A percentile compares a stretch with the other conserved stretches of the same genome.
These are phyloP conservation scores for Lagenaria siceraria DNA, from an alignment of 306 rosid genomes.

Conservation along the genomic window DNA sequence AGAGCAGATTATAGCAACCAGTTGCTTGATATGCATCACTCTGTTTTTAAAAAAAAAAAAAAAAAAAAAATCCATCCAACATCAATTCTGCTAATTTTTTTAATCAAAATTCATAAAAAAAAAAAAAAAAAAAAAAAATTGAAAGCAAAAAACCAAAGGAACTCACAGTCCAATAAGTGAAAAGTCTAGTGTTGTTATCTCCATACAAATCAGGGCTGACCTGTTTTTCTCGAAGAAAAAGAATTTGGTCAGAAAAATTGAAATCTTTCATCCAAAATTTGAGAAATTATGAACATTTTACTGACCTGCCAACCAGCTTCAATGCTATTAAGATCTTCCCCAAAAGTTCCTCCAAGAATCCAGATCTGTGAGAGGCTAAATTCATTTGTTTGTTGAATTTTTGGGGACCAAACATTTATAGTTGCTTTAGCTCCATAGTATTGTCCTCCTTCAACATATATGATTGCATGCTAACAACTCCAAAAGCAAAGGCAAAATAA, in stretches of 20 bases:
- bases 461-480: constrained; percentile 72
- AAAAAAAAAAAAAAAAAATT: no score
- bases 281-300: not conserved
- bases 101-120: not conserved
- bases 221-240: constrained; percentile 27
- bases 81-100: not conserved
- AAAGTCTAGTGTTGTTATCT: constrained; percentile 82
- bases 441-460: constrained; percentile 82
- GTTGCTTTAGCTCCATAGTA: constrained; percentile 92
- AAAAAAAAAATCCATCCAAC: not conserved
- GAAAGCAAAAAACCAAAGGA: not conserved
- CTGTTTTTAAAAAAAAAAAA: constrained; percentile 20
- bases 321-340: constrained; percentile 94
- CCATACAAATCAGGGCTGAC: constrained; percentile 91
- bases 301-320: constrained; percentile 99
- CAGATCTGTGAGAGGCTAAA: constrained; percentile 95
- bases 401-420: constrained; percentile 94
- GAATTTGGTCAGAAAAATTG: not conserved
- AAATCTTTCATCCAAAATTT: not conserved
- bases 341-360: constrained; percentile 88
- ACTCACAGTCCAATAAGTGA: constrained; percentile 96
- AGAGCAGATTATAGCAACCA: constrained; percentile 99
- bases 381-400: constrained; percentile 78
- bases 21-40: constrained; percentile 99
- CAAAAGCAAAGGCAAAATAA: constrained; percentile 3